Percentiles rank a stretch among this genome's conserved stretches.
Evolutionary conservation across 768 basidiomycete species (phyloP).

Genomic region (Tulasnella sp.): DNA sequence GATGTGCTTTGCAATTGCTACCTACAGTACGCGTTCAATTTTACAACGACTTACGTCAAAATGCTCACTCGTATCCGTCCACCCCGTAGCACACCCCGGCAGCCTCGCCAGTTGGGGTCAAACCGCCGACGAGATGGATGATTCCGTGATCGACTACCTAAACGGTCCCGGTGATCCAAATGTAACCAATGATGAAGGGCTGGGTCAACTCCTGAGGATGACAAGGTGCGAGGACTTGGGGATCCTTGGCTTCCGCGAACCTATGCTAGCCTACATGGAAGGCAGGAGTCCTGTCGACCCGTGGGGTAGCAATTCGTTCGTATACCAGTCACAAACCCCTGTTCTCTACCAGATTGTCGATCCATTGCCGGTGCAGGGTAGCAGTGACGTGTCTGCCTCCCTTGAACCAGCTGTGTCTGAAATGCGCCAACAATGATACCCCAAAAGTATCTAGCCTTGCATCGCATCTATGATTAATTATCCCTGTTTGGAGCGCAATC

Average conservation of each 20-base stretch:
- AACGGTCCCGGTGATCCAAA: conserved; percentile 21
- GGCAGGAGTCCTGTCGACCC: conserved; percentile 10
- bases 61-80: not conserved
- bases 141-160: conserved; percentile 19
- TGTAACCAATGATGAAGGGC: conserved; percentile 18
- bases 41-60: not conserved
- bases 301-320: conserved; percentile 2
- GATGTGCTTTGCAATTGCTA: conserved; percentile 26
- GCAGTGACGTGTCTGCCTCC: not conserved
- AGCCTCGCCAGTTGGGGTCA: conserved; percentile 15
- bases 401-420: conserved; percentile 8
- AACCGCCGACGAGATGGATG: conserved; percentile 10
- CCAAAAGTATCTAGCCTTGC: not conserved
- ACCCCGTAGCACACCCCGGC: not conserved
- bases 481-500: not conserved
- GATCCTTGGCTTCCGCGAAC: conserved; percentile 13
- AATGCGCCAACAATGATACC: not conserved
- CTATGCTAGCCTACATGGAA: conserved; percentile 1
- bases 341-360: conserved; percentile 11
- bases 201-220: conserved; percentile 25
- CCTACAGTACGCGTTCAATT: conserved; percentile 13
- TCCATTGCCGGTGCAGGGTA: not conserved
- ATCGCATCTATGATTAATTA: not conserved
- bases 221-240: conserved; percentile 22
- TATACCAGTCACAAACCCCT: conserved; percentile 7